Evolutionary conservation across 2,329 filamentous ascomycete species (phyloP).

Genomic region (Pestalotiopsis sp.): DNA sequence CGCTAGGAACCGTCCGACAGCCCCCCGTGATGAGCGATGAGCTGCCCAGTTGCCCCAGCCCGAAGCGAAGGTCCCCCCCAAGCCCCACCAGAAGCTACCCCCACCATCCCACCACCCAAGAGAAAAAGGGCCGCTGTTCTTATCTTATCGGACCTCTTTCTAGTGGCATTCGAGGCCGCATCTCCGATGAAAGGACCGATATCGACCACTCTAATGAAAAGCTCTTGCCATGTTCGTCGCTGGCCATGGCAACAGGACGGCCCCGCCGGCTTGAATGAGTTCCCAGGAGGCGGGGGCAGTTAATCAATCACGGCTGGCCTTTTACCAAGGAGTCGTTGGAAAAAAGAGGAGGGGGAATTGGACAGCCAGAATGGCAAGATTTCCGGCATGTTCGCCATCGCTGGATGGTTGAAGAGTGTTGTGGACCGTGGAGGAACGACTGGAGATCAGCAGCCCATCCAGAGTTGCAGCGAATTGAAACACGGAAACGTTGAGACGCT

Average conservation of each 20-base stretch:
- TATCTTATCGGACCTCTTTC: neutral
- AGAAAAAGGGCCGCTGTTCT: neutral
- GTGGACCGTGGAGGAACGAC: constrained; percentile 8
- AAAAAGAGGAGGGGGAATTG: neutral
- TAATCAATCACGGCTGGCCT: neutral
- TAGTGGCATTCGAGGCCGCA: neutral
- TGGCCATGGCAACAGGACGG: neutral
- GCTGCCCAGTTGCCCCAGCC: neutral
- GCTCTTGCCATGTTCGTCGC: constrained; percentile 1
- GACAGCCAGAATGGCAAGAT: neutral
- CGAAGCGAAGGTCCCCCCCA: neutral
- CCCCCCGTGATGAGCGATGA: neutral
- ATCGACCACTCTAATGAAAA: neutral
- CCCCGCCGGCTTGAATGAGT: neutral
- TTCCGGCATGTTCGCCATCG: neutral
- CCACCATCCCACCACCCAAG: neutral
- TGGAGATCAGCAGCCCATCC: neutral
- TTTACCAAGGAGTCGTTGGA: neutral
- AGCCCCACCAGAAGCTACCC: constrained; percentile 1
- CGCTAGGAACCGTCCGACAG: neutral
- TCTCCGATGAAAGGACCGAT: constrained; percentile 3
- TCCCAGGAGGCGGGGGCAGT: neutral
- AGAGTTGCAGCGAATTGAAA: constrained; percentile 10
- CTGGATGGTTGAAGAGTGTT: neutral
- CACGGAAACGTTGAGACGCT: constrained; percentile 13